phyloP scores from a whole-genome alignment of 1,139 yeast genomes.

The Lodderomyces jiufengensis region DNA sequence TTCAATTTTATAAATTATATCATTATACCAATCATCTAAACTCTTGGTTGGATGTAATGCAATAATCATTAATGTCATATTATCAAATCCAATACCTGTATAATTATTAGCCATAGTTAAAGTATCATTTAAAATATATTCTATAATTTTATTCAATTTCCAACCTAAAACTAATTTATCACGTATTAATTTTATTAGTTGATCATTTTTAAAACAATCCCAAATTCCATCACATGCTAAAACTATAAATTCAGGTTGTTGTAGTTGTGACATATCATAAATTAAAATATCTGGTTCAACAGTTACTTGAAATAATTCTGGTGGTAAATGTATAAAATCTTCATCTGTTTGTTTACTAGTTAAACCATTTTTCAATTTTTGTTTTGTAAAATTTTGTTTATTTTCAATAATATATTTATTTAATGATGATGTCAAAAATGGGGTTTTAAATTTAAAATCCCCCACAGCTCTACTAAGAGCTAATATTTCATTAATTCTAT shows the following conservation, averaged over 20 bases:
- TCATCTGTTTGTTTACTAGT: neutral
- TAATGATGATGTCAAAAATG: constrained; percentile 33
- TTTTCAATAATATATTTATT: constrained; percentile 26
- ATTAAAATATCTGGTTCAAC: constrained; percentile 68
- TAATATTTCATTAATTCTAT: constrained; percentile 68
- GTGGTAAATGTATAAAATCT: constrained; percentile 31
- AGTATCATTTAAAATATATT: constrained; percentile 60
- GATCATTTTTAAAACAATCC: constrained; percentile 68
- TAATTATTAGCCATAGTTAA: constrained; percentile 68
- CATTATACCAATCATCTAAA: constrained; percentile 56
- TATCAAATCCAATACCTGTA: constrained; percentile 79
- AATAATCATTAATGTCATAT: constrained; percentile 68
- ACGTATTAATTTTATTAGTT: constrained; percentile 51
- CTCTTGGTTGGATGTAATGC: constrained; percentile 47
- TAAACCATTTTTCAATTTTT: too few relatives aligned
- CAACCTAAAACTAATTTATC: constrained; percentile 56
- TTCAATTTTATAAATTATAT: constrained; percentile 47
- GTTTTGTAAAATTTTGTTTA: neutral
- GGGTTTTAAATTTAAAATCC: constrained; percentile 63
- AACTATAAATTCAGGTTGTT: constrained; percentile 58
- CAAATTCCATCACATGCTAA: constrained; percentile 79
- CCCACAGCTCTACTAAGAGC: constrained; percentile 78
- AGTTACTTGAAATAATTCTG: constrained; percentile 51
- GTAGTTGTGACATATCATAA: constrained; percentile 36
- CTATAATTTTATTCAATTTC: constrained; percentile 55